A percentile compares a stretch with the other conserved stretches of the same genome.
phyloP scores from a whole-genome alignment of 2,329 filamentous ascomycete genomes.

The Aspergillus uvarum region DNA sequence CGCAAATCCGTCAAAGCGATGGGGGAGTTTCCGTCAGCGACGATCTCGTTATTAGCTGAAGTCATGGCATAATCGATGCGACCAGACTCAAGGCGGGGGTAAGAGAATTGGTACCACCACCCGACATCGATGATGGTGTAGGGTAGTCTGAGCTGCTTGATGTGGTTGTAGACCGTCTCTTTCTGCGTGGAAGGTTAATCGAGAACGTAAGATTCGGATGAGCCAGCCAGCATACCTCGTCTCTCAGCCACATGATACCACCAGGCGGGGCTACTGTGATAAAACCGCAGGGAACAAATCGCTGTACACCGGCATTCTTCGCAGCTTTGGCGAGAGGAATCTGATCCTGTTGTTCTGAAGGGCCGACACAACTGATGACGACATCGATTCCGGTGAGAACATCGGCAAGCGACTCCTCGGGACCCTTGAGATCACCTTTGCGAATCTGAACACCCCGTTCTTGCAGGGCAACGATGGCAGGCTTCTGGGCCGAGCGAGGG shows the following conservation, averaged over 20 bases:
- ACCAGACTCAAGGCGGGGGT: constrained; percentile 49
- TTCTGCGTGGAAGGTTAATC: constrained; percentile 40
- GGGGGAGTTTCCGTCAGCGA: constrained; percentile 48
- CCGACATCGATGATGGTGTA: constrained; percentile 60
- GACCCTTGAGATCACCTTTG: constrained; percentile 44
- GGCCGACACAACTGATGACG: constrained; percentile 46
- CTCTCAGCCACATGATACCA: constrained; percentile 45
- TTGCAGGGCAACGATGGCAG: constrained; percentile 42
- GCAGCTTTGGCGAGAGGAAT: constrained; percentile 50
- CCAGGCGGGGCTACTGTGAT: constrained; percentile 48
- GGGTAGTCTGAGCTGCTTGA: constrained; percentile 50
- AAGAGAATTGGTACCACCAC: constrained; percentile 57
- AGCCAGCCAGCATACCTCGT: constrained; percentile 30
- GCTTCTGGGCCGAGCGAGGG: constrained; percentile 49
- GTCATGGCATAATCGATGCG: constrained; percentile 47
- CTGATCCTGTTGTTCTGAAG: constrained; percentile 41
- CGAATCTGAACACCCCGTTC: constrained; percentile 47
- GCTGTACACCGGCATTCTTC: constrained; percentile 50
- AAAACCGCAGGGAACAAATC: constrained; percentile 55
- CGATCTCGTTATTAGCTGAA: constrained; percentile 38
- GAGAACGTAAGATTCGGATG: neutral
- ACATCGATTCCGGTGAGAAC: constrained; percentile 47
- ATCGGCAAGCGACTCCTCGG: constrained; percentile 44
- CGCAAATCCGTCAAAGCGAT: constrained; percentile 50
- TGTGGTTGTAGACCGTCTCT: constrained; percentile 52